Conservation (phyloP, 1,139 yeast genomes). For the Blastobotrys serpentis region DNA sequence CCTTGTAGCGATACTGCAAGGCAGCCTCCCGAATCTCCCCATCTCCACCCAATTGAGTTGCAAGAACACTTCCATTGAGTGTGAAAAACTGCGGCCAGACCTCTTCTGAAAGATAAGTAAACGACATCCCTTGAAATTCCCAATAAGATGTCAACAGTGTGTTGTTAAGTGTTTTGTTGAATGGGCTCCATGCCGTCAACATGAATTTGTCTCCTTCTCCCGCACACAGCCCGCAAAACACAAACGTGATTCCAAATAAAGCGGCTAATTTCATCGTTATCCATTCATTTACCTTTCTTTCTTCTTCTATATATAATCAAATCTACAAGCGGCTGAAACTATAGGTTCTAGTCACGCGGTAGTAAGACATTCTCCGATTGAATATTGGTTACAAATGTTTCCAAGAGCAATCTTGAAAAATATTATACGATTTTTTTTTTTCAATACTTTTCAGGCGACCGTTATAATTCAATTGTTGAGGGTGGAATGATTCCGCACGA, state of each 20-base stretch:
- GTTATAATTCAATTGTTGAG: no score
- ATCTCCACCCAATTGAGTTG: neutral
- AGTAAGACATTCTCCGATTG: no score
- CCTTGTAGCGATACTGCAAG: neutral
- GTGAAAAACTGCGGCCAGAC: conserved; percentile 4
- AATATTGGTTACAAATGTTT: no score
- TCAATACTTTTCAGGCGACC: no score
- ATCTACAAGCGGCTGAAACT: no score
- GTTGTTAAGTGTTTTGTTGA: conserved; percentile 2
- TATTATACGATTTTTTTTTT: no score
- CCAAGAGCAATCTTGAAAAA: no score
- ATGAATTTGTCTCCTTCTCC: neutral
- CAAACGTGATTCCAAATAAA: neutral
- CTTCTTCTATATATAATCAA: no score
- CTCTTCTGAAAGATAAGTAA: neutral
- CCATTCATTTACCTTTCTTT: no score
- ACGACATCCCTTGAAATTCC: neutral
- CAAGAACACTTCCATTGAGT: conserved; percentile 1
- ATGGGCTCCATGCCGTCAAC: conserved; percentile 1
- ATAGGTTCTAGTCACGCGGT: no score
- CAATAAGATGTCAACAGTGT: conserved; percentile 3
- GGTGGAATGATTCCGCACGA: no score
- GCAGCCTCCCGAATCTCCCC: conserved; percentile 3
- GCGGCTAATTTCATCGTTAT: neutral
- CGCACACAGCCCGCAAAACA: neutral